These are phyloP conservation scores for Trichodelitschia bisporula DNA, from an alignment of 495 filamentous ascomycete species.

Conservation along the genomic window DNA sequence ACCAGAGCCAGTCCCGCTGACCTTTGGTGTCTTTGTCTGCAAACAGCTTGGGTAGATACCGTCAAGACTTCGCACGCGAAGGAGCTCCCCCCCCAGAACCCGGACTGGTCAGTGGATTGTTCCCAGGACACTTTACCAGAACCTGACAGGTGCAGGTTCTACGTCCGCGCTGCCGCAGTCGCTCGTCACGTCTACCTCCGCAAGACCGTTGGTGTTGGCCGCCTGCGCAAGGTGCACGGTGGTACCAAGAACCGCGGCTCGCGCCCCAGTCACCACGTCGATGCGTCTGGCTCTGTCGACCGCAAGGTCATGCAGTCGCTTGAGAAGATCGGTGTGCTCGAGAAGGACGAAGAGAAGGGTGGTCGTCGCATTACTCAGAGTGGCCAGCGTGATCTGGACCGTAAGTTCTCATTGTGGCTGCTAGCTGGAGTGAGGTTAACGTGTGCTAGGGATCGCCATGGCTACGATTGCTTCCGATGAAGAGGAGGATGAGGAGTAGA, in stretches of 20 bases:
- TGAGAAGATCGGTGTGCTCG: slow-evolving; percentile 96
- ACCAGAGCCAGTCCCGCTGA: too few relatives aligned
- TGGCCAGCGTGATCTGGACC: slow-evolving; percentile 96
- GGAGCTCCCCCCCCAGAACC: slow-evolving; percentile 89
- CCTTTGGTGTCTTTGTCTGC: too few relatives aligned
- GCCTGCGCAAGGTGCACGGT: slow-evolving; percentile 80
- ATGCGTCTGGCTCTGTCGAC: slow-evolving; percentile 84
- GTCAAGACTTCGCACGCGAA: slow-evolving; percentile 92
- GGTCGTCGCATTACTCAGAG: slow-evolving; percentile 89
- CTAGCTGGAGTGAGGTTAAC: too few relatives aligned
- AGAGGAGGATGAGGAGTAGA: slow-evolving; percentile 35
- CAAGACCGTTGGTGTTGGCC: slow-evolving; percentile 94
- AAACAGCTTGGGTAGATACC: slow-evolving; percentile 91
- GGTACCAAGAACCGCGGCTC: slow-evolving; percentile 89
- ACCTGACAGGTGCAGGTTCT: slow-evolving; percentile 36
- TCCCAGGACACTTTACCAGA: not conserved
- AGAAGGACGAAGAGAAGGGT: slow-evolving; percentile 92
- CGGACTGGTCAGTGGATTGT: too few relatives aligned
- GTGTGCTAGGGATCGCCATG: too few relatives aligned
- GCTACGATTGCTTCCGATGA: slow-evolving; percentile 47
- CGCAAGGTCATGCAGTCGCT: slow-evolving; percentile 87
- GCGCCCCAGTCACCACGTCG: slow-evolving; percentile 80
- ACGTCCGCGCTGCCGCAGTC: slow-evolving; percentile 85
- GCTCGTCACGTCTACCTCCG: slow-evolving; percentile 97
- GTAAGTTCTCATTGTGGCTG: too few relatives aligned